Percentiles rank a stretch among this genome's conserved stretches.
Conservation (phyloP, 352 stramenopile genomes). For the Phytophthora europaea region DNA sequence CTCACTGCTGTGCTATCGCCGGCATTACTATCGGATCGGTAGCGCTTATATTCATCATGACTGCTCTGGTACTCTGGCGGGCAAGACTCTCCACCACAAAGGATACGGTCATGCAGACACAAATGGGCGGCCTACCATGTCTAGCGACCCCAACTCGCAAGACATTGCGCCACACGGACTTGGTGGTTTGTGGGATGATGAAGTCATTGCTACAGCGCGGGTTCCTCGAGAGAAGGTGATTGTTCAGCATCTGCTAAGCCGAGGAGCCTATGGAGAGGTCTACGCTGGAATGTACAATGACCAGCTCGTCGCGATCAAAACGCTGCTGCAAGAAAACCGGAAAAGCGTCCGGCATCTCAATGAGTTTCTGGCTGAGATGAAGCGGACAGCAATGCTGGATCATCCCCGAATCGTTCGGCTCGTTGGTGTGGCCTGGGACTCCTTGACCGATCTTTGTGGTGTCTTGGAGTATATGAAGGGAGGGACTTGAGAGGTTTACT, state of each 20-base stretch:
- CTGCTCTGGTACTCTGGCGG: slow-evolving; percentile 3
- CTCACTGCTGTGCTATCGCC: slow-evolving; percentile 6
- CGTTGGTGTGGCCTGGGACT: slow-evolving; percentile 50
- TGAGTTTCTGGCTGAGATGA: slow-evolving; percentile 44
- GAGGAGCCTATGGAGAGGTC: slow-evolving; percentile 46
- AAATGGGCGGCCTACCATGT: slow-evolving; percentile 2
- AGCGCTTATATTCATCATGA: slow-evolving; percentile 4
- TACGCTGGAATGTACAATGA: slow-evolving; percentile 40
- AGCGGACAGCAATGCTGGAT: slow-evolving; percentile 41
- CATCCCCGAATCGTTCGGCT: slow-evolving; percentile 52
- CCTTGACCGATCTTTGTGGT: slow-evolving; percentile 45
- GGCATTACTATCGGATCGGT: slow-evolving; percentile 1
- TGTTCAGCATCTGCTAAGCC: slow-evolving; percentile 30
- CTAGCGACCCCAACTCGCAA: slow-evolving; percentile 8
- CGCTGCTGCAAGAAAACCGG: slow-evolving; percentile 33
- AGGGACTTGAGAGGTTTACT: slow-evolving; percentile 49
- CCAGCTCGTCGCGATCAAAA: slow-evolving; percentile 43
- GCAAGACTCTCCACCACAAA: background rate
- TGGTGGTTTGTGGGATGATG: slow-evolving; percentile 38
- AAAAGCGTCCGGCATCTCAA: slow-evolving; percentile 35
- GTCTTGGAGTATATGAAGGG: slow-evolving; percentile 54
- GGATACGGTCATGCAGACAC: background rate
- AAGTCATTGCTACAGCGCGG: slow-evolving; percentile 35
- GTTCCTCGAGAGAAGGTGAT: slow-evolving; percentile 45
- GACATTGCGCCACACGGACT: slow-evolving; percentile 11